Base-by-base conservation (phyloP, 1,284 basidiomycete species). In the Ustilago vetiveriae region DNA sequence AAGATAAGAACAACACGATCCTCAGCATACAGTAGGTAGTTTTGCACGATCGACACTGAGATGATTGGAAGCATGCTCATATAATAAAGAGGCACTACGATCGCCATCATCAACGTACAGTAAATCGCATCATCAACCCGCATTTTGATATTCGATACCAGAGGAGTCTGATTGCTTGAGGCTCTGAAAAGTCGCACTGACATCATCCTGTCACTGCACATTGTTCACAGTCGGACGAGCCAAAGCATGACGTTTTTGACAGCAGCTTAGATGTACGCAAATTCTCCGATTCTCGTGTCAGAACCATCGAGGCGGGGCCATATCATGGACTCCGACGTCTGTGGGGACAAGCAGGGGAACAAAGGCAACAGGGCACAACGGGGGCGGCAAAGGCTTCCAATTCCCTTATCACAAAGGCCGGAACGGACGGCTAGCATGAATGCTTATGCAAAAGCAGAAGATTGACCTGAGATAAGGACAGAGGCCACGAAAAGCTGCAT, bases 221-320 rank as follows among this genome's bases (percentile, higher is more conserved):
- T n/a, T n/a, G n/a, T n/a, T n/a, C n/a, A n/a, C n/a, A n/a, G n/a
- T n/a, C n/a, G n/a, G n/a, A n/a, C n/a, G n/a, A n/a, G n/a, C n/a
- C n/a, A n/a, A n/a, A n/a, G n/a, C n/a, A n/a, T n/a, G n/a, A n/a
- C n/a, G n/a, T n/a, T n/a, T 16, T 39, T 8, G 8, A 11, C 23
- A 24, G 22, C 4, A 13, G n/a, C n/a, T 23, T 6, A 16, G 22
- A 30, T 29, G 11, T 42, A 51, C 49, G 39, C 49, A 43, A 52
- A 52, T 16, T 52, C 50, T 43, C 41, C 40, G 41, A 38, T 8
- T 6, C 36, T 19, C 27, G 13, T 32, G 46, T 38, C 36, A 38
- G 11, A 11, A n/a, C 27, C 24, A n/a, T 19, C 19, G 19, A 22
- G 27, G 24, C n/a, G 19, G 19, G 33, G n/a, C n/a, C 33, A 37